Percentiles rank a stretch among this genome's conserved stretches.
Conservation (phyloP, 164 flowering plant species). For the Nymphaea colorata region DNA sequence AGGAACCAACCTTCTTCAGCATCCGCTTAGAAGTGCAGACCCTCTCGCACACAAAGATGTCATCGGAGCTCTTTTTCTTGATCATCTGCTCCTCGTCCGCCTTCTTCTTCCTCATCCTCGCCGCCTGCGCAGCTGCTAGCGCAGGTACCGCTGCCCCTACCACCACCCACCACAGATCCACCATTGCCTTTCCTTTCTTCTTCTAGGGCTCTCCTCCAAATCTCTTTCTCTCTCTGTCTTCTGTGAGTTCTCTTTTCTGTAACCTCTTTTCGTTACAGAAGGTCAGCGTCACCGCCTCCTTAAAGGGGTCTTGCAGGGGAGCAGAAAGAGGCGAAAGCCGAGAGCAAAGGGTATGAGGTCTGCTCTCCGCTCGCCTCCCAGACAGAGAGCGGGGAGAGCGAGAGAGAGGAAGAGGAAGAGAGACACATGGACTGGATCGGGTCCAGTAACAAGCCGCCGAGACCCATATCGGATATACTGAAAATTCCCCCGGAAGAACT, state of each 20-base stretch:
- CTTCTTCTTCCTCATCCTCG: slow-evolving; percentile 42
- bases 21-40: slow-evolving; percentile 86
- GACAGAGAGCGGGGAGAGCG: no score
- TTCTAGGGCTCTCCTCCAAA: neutral
- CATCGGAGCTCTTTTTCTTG: slow-evolving; percentile 72
- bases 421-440: no score
- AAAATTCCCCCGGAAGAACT: no score
- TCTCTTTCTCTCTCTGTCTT: neutral
- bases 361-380: no score
- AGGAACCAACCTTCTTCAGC: slow-evolving; percentile 77
- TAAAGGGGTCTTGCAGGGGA: no score
- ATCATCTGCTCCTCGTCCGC: slow-evolving; percentile 50
- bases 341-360: no score
- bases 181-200: slow-evolving; percentile 27
- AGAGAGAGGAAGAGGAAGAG: no score
- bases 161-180: slow-evolving; percentile 74
- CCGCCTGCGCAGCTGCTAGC: slow-evolving; percentile 54
- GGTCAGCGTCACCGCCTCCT: no score
- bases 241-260: neutral
- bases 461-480: no score
- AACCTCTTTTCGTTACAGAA: no score
- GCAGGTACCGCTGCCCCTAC: slow-evolving; percentile 58
- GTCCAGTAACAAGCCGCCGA: no score
- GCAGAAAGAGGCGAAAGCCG: no score
- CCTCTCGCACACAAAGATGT: slow-evolving; percentile 86